These are phyloP conservation scores for Sarcomyxa edulis DNA, from an alignment of 768 basidiomycete genomes.

Conservation along the genomic window DNA sequence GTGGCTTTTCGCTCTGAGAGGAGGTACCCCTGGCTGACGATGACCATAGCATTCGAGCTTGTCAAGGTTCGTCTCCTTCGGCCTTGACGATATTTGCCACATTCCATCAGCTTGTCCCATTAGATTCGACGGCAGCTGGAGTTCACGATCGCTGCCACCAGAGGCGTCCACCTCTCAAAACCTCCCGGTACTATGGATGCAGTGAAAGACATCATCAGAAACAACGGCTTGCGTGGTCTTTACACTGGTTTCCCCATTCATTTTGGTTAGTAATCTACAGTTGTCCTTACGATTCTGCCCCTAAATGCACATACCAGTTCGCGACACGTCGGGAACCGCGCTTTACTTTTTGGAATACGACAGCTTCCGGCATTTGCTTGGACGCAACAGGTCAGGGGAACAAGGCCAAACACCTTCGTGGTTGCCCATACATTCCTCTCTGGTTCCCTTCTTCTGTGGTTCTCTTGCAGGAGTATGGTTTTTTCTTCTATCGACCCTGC, in stretches of 20 bases:
- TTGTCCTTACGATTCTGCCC: background rate
- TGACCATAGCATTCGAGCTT: conserved; percentile 73
- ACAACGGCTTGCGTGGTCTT: conserved; percentile 58
- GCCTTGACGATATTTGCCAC: conserved; percentile 5
- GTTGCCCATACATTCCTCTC: conserved; percentile 73
- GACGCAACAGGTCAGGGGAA: conserved; percentile 70
- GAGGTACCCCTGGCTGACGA: conserved; percentile 1
- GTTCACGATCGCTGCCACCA: conserved; percentile 82
- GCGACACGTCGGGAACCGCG: conserved; percentile 86
- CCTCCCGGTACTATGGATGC: conserved; percentile 78
- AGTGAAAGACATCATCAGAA: conserved; percentile 70
- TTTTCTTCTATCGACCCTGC: conserved; percentile 26
- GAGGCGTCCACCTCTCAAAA: conserved; percentile 63
- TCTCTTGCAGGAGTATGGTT: conserved; percentile 74
- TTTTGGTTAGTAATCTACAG: conserved; percentile 47
- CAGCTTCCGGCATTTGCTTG: conserved; percentile 81
- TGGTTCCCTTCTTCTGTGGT: conserved; percentile 90
- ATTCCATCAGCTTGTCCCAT: conserved; percentile 1
- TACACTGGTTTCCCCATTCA: conserved; percentile 88
- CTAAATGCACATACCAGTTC: conserved; percentile 42
- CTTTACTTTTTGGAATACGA: conserved; percentile 95
- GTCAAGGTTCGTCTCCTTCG: conserved; percentile 63
- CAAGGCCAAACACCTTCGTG: conserved; percentile 80
- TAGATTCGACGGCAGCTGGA: conserved; percentile 90
- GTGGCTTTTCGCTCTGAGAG: conserved; percentile 24